These are phyloP conservation scores for Lumnitzera littorea DNA, from an alignment of 345 rosid species.

Conservation along the genomic window DNA sequence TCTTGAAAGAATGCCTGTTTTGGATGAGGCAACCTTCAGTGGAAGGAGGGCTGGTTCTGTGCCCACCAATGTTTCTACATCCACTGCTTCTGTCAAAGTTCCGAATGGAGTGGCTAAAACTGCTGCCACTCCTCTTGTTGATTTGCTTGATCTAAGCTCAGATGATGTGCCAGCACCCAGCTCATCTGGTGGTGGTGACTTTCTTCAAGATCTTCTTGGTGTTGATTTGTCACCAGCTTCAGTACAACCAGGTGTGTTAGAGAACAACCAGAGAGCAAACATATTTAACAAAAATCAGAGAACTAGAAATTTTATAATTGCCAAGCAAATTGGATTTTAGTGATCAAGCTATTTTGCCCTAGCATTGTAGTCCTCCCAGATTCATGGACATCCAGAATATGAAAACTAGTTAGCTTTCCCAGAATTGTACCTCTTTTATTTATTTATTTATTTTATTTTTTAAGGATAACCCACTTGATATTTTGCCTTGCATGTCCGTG, in stretches of 20 bases:
- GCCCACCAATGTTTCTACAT: slow-evolving; percentile 60
- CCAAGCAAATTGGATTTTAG: too few species aligned
- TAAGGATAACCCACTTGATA: too few species aligned
- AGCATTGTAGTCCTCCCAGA: too few species aligned
- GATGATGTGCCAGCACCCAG: slow-evolving; percentile 73
- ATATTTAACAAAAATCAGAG: too few species aligned
- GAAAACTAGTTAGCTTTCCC: too few species aligned
- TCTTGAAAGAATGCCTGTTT: slow-evolving; percentile 97
- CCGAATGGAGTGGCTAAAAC: slow-evolving; percentile 83
- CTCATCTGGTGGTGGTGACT: slow-evolving; percentile 78
- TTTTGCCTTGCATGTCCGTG: too few species aligned
- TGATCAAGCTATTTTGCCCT: too few species aligned
- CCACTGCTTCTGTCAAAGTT: slow-evolving; percentile 55
- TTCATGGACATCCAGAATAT: too few species aligned
- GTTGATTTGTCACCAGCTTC: slow-evolving; percentile 59
- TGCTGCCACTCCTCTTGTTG: slow-evolving; percentile 69
- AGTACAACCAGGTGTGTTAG: slow-evolving; percentile 54
- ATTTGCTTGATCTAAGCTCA: slow-evolving; percentile 77
- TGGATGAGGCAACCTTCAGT: slow-evolving; percentile 92
- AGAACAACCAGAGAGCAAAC: background rate
- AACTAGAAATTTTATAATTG: too few species aligned
- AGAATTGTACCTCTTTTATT: too few species aligned
- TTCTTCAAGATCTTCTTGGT: slow-evolving; percentile 90
- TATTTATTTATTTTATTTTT: too few species aligned
- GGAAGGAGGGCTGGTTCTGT: slow-evolving; percentile 82